Base-by-base conservation (phyloP, 164 flowering plant genomes). In the Akebia trifoliata region DNA sequence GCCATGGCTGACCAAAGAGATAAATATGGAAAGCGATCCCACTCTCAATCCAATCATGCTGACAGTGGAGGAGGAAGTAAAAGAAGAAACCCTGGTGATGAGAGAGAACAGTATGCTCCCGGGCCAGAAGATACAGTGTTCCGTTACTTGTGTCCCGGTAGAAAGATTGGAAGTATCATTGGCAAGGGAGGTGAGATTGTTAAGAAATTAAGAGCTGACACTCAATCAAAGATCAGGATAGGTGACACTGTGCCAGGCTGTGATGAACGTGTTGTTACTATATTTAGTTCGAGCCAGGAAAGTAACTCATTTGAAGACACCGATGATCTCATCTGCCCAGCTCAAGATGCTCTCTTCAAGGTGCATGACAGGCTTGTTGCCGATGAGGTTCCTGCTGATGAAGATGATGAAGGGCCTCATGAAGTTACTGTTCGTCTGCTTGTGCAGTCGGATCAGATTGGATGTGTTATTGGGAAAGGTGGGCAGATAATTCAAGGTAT, bases 381-480 rank as follows among this genome's bases (percentile, higher is more conserved):
- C 24, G 96, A 76, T 34, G 83, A 76, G 28, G 12, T 62, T 2
- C 54, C 63, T 1, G 64, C 36, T 50, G 79, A 87, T 49, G 90
- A 81, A 40, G 85, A 80, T 24, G 47, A 68, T 46, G 96, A 88
- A 48, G 83, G 68, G 28, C 59, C 54, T 32, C 83, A 65, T 7
- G 81, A 84, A 45, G 76, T 86, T 54, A 84, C 81, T 31, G 85
- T 78, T 44, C 74, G 83, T 34, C 75, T 91, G 59, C 92, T 91
- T 57, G 96, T 91, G 8, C 92, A 96, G 2, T 81, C 96, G n/a
- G 97, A 91, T 78, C 97, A 91, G 78, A 91, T 91, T 63, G 96
- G 97, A 29, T 84, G 94, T 65, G 49, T 91, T 40, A 83, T 88
- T 74, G n/a, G n/a, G n/a, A n/a, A n/a, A n/a, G n/a, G n/a, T n/a